Evolutionary conservation across 768 basidiomycete genomes (phyloP), one percentile per base, ranked within the genome.

Genomic region (Agaricus subrufescens): DNA sequence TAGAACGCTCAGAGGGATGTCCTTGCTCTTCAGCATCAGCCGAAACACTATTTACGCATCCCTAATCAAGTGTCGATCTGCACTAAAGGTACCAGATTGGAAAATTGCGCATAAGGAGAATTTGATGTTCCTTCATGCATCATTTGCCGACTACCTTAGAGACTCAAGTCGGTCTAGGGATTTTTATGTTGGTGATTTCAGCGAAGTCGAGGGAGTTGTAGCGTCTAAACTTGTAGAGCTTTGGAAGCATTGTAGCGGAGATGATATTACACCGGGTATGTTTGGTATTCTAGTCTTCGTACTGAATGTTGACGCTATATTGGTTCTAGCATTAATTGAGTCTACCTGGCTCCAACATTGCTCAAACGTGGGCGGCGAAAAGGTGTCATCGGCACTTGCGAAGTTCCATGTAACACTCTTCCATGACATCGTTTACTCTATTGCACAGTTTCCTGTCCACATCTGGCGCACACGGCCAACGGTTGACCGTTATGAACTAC

Each of bases 61-160:
- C 19, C 19, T 19, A 19, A 19, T 19, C 19, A 19, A 19, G n/a
- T 26, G 19, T 6, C 26, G 34, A 14, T 48, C 46, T 4, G 12
- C 34, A 2, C 48, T 34, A 15, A 15, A 34, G 19, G 37, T 49
- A n/a, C 30, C 48, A 14, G 12, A 30, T 15, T 15, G 25, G 26
- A 15, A 46, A 27, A 2, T 7, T n/a, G 48, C 48, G 4, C 8
- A 23, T 31, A n/a, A 14, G 31, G 23, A 37, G 7, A 30, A 4
- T 5, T 9, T 49, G n/a, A 29, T 3, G 30, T 49, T 49, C 34
- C 23, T 49, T 15, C 48, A 49, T 23, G 81, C 52, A 85, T 79
- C 62, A 73, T 84, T 44, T 76, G 39, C 39, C 4, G 39, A 40
- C 11, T 40, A 40, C 11, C n/a, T 40, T 6, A 40, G 1, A 12